phyloP scores from a whole-genome alignment of 2,329 filamentous ascomycete genomes.

The Nannizziopsis barbatae region DNA sequence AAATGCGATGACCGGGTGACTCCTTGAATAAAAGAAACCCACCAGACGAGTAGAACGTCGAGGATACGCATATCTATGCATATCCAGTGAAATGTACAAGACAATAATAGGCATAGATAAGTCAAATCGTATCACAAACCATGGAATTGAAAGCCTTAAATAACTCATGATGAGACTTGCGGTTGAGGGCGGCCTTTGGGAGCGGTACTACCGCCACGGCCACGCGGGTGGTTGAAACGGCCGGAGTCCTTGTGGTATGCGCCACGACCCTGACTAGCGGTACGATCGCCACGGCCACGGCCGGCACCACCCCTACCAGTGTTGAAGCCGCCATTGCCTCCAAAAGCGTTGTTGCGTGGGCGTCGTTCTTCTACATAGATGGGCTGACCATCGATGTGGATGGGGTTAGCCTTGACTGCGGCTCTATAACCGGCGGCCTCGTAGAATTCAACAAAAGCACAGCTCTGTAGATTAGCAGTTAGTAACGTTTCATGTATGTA shows the following conservation, averaged over 20 bases:
- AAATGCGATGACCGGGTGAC: constrained; percentile 10
- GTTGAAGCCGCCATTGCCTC: constrained; percentile 49
- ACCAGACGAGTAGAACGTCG: constrained; percentile 3
- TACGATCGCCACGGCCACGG: constrained; percentile 58
- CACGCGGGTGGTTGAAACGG: constrained; percentile 53
- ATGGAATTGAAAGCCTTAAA: neutral
- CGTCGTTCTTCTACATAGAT: constrained; percentile 84
- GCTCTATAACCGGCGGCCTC: constrained; percentile 69
- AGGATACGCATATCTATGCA: constrained; percentile 1
- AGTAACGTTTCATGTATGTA: constrained; percentile 11
- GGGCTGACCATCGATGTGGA: constrained; percentile 68
- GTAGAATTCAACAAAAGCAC: constrained; percentile 90
- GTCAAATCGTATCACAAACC: neutral
- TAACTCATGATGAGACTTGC: constrained; percentile 3
- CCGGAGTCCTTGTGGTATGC: constrained; percentile 59
- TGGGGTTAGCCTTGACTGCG: constrained; percentile 73
- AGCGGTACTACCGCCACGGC: constrained; percentile 48
- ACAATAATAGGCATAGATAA: neutral
- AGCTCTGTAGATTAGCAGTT: constrained; percentile 53
- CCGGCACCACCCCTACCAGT: constrained; percentile 52
- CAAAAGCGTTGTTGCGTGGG: constrained; percentile 59
- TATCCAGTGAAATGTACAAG: constrained; percentile 7
- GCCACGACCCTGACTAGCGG: constrained; percentile 54
- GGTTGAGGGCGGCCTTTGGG: constrained; percentile 30
- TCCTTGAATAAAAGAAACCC: constrained; percentile 7